Evolutionary conservation across 805 yeast genomes (phyloP), one percentile per base, ranked within the genome.

Genomic region (Metschnikowia picachoensis): DNA sequence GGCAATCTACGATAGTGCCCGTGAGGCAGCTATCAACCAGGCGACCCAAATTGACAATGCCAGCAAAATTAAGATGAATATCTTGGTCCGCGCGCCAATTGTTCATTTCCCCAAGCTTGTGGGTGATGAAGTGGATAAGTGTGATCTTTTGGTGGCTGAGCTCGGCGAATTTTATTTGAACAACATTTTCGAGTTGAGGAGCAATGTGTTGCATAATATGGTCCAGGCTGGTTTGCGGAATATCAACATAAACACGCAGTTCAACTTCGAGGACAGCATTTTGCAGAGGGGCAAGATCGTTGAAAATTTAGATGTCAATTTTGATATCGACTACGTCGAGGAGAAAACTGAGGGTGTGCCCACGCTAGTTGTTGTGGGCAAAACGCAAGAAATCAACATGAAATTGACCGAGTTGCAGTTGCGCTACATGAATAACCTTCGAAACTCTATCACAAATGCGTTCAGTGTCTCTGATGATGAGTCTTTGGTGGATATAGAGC

Each of bases 1-100:
- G 64, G 79, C 78, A 4, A 73, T 91, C n/a, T 95, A 87, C 63
- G 99, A 94, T 58, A 71, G 78, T 16, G 95, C 98, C 0, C 77
- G 98, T 47, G 88, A 85, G 57, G 87, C 90, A 10, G 96, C 98
- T 0, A 78, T 89, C 54, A 79, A 85, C 54, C 95, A 87, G 61
- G 94, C 94, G 0, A 80, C 72, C 37, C 82, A 80, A 51, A 72
- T 83, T 36, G 79, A 79, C 43, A 72, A 68, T 46, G 79, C 87
- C 0, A 76, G 70, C 39, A 77, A 74, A 52, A 81, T 90, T 66
- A 81, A 82, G 52, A 77, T 91, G 60, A 86, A 91, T 56, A 65
- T 95, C 30, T 64, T 79, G 14, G 73, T 94, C 13, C 76, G 79
- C 43, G 88, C 97, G 1, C 99, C 99, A 0, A 85, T 85, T 9